A percentile compares a stretch with the other conserved stretches of the same genome.
These are phyloP conservation scores for Rhizophlyctis rosea DNA, from an alignment of 192 early-diverging fungal genomes.

Conservation along the genomic window DNA sequence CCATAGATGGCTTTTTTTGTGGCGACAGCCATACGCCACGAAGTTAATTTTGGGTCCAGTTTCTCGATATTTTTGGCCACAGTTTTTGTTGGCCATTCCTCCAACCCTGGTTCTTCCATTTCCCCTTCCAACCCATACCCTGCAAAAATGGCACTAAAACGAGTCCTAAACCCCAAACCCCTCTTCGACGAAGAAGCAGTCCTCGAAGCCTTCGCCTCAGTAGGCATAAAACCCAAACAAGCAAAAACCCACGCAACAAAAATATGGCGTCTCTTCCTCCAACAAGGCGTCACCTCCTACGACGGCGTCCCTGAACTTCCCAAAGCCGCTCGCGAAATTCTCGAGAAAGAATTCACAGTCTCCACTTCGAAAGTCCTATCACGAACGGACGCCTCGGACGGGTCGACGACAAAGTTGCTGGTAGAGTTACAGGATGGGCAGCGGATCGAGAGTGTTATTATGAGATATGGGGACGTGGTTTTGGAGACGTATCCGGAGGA, in stretches of 20 bases:
- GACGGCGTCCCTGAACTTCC: slow-evolving; percentile 41
- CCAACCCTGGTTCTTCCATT: no score
- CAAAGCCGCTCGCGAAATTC: slow-evolving; percentile 34
- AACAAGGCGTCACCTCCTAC: slow-evolving; percentile 23
- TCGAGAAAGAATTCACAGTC: slow-evolving; percentile 42
- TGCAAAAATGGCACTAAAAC: slow-evolving; percentile 10
- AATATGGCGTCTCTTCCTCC: slow-evolving; percentile 41
- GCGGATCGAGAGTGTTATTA: slow-evolving; percentile 53
- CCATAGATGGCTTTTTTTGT: no score
- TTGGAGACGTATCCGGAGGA: slow-evolving; percentile 42
- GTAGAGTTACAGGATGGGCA: slow-evolving; percentile 59
- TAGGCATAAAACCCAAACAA: slow-evolving; percentile 33
- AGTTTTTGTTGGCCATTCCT: no score
- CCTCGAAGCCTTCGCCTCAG: slow-evolving; percentile 30
- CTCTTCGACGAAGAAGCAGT: slow-evolving; percentile 40
- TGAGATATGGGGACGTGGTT: slow-evolving; percentile 53
- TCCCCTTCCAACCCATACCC: no score
- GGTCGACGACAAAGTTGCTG: slow-evolving; percentile 53
- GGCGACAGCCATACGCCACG: no score
- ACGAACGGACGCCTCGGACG: slow-evolving; percentile 44
- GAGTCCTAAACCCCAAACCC: slow-evolving; percentile 37
- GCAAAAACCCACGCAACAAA: slow-evolving; percentile 26
- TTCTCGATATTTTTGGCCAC: no score
- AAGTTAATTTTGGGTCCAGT: no score
- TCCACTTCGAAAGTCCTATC: slow-evolving; percentile 42